Evolutionary conservation across 2,329 filamentous ascomycete genomes (phyloP).

Genomic region (Amesomyces nigricolor): DNA sequence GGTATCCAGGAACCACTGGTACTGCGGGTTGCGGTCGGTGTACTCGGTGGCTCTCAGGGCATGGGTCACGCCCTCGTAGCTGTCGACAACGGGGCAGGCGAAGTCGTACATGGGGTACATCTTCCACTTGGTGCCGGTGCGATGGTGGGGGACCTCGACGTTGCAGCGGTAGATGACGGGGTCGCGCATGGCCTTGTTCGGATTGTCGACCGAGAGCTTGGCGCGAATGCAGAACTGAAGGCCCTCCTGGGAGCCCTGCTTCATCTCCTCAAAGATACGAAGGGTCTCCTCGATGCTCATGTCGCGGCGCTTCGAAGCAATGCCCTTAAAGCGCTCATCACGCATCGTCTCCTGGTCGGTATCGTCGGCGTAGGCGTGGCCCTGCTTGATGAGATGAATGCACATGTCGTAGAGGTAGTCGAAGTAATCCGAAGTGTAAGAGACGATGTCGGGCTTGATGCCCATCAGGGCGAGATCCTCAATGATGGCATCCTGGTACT

Average conservation of each 20-base stretch:
- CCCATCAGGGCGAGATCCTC: constrained; percentile 89
- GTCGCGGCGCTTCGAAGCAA: constrained; percentile 75
- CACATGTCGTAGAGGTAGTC: constrained; percentile 83
- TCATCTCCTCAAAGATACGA: constrained; percentile 89
- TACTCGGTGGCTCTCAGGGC: constrained; percentile 81
- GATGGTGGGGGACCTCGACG: constrained; percentile 59
- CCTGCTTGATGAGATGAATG: constrained; percentile 76
- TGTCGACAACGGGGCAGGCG: constrained; percentile 75
- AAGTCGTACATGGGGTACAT: constrained; percentile 87
- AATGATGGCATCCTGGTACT: constrained; percentile 89
- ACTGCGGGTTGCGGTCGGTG: constrained; percentile 79
- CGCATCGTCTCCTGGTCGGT: constrained; percentile 87
- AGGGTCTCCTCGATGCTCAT: constrained; percentile 76
- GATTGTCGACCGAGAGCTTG: constrained; percentile 85
- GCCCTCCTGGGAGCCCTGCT: constrained; percentile 72
- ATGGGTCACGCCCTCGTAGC: constrained; percentile 75
- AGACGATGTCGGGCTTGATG: constrained; percentile 78
- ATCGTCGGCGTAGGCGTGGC: constrained; percentile 90
- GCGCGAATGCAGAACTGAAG: constrained; percentile 86
- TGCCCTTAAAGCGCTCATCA: constrained; percentile 75
- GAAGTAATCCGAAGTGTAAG: constrained; percentile 95
- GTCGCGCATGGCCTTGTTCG: constrained; percentile 93
- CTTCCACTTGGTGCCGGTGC: constrained; percentile 75
- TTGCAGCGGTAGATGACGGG: constrained; percentile 98
- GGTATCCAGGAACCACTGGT: constrained; percentile 77